These are phyloP conservation scores for Chimonanthus praecox DNA, from an alignment of 164 flowering plant genomes.

Conservation along the genomic window DNA sequence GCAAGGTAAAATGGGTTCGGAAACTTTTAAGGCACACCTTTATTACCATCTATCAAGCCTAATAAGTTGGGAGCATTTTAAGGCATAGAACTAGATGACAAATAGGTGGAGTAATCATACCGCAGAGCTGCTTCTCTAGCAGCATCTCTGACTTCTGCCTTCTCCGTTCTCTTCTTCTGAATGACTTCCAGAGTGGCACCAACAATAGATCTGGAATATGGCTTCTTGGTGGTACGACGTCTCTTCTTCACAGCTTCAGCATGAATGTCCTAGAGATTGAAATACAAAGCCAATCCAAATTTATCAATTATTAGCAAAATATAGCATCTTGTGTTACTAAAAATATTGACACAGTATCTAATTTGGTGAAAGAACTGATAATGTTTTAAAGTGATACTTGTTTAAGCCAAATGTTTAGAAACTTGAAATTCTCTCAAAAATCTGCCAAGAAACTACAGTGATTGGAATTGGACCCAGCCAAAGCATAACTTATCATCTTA, in stretches of 20 bases:
- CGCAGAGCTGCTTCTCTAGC: conserved; percentile 47
- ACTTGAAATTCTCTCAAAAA: too few species aligned
- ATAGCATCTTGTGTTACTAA: too few species aligned
- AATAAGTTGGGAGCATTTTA: too few species aligned
- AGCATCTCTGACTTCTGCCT: conserved; percentile 47
- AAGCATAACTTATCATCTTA: too few species aligned
- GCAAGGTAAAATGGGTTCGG: neutral
- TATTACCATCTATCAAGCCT: too few species aligned
- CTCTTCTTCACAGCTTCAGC: conserved; percentile 44
- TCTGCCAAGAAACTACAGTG: too few species aligned
- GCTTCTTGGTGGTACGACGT: conserved; percentile 43
- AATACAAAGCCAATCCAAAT: neutral
- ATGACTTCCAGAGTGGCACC: conserved; percentile 49
- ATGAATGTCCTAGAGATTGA: conserved; percentile 28
- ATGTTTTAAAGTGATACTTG: too few species aligned
- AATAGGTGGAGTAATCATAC: conserved; percentile 9
- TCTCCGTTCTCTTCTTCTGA: conserved; percentile 46
- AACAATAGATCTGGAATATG: conserved; percentile 46
- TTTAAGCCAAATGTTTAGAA: too few species aligned
- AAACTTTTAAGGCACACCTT: neutral
- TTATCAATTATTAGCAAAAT: neutral
- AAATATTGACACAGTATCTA: too few species aligned
- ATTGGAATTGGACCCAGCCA: too few species aligned
- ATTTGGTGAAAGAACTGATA: too few species aligned
- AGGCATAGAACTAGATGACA: neutral